Base-by-base conservation (phyloP, 805 yeast genomes). In the Yarrowia keelungensis region DNA sequence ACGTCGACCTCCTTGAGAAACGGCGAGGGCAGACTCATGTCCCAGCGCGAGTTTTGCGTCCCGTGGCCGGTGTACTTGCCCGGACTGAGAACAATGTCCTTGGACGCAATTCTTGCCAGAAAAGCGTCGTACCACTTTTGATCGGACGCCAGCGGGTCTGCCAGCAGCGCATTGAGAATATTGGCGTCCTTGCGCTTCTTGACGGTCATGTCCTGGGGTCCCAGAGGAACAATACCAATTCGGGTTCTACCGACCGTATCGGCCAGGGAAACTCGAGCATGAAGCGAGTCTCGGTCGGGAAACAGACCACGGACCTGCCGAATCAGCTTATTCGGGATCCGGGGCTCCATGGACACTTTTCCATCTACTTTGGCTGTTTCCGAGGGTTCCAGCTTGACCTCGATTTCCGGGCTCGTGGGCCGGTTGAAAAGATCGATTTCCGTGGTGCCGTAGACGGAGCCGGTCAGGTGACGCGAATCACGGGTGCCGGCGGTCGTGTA, bases 141-240 rank as follows among this genome's bases (percentile, higher is more conserved):
- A 47, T 76, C 75, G 15, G 74, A 71, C 14, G 76, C 77, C 12
- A 78, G 70, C 9, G 80, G 80, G 46, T 78, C 81, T 3, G 75
- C 74, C 36, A 78, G 71, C 22, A 77, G 68, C 26, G 75, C 72
- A 35, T 77, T 76, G 39, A 78, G 73, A 8, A 77, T 71, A 8
- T 71, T 56, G 46, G 67, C 67, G 39, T 62, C 56, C 38, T 62
- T 62, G 56, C 67, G 67, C 47, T 62, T 62, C 45, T 72, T 71
- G 51, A 72, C 70, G 8, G 71, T 73, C 14, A 69, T 61, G 2
- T 79, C 74, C 14, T 72, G 69, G 45, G 70, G 61, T 3, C 65
- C 67, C 36, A 66, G 71, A 14, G 80, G 79, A 4, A 78, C 71
- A 5, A 78, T 54, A 11, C 74, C 79, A 19, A 78, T 71, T 47